Conservation (phyloP, 2,329 filamentous ascomycete genomes). For the Xylariaceae sp. region DNA sequence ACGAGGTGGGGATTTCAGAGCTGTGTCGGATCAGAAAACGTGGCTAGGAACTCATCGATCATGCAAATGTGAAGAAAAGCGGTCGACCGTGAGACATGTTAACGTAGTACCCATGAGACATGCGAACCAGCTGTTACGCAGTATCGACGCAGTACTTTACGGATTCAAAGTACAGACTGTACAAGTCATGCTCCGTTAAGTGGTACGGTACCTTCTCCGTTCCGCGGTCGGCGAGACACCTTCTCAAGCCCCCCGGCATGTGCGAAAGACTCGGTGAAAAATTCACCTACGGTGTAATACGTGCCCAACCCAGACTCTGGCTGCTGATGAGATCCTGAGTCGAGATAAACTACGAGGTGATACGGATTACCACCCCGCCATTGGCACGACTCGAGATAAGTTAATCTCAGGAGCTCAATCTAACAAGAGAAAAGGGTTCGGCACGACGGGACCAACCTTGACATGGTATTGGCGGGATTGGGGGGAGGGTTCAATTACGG, state of each 20-base stretch:
- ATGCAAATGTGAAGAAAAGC: slow-evolving; percentile 8
- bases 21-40: not conserved
- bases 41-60: slow-evolving; percentile 7
- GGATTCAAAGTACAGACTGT: not conserved
- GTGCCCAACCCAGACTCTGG: not conserved
- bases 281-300: slow-evolving; percentile 10
- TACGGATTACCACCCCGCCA: not conserved
- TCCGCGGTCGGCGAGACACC: not conserved
- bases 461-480: not conserved
- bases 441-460: not conserved
- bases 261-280: slow-evolving; percentile 18
- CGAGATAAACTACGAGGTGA: no score
- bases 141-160: not conserved
- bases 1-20: not conserved
- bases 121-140: not conserved
- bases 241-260: not conserved
- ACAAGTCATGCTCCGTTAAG: no score
- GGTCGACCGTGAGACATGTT: slow-evolving; percentile 14
- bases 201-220: slow-evolving; percentile 1
- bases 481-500: no score
- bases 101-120: not conserved
- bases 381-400: not conserved
- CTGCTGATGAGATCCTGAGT: not conserved
- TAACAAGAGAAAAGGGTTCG: not conserved
- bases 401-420: not conserved